These are phyloP conservation scores for Phtheirospermum japonicum DNA, from an alignment of 257 asterid species.

Conservation along the genomic window DNA sequence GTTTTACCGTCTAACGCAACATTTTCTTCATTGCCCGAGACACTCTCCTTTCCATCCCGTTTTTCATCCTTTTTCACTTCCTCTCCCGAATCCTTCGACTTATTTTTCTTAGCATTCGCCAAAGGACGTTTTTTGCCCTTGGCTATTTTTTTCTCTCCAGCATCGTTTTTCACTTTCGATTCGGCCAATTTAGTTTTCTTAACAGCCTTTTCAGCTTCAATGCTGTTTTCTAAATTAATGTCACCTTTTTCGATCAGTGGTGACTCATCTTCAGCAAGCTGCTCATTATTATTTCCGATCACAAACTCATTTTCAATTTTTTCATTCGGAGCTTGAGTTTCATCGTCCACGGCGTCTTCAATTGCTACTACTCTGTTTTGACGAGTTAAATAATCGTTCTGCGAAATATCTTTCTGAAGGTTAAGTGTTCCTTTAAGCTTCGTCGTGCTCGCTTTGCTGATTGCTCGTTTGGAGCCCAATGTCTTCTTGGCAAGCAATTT, in stretches of 20 bases:
- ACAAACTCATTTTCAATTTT: constrained; percentile 27
- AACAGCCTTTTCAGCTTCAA: constrained; percentile 33
- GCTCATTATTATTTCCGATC: constrained; percentile 22
- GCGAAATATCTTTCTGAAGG: constrained; percentile 32
- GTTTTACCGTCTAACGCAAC: constrained; percentile 26
- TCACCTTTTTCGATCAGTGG: background rate
- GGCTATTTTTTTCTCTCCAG: constrained; percentile 29
- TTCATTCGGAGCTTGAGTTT: constrained; percentile 46
- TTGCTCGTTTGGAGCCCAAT: constrained; percentile 45
- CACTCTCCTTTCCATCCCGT: constrained; percentile 32
- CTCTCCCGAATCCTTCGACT: constrained; percentile 27
- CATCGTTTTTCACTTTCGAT: constrained; percentile 31
- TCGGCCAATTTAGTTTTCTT: constrained; percentile 32
- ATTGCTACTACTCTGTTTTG: constrained; percentile 29
- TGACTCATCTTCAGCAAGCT: constrained; percentile 27
- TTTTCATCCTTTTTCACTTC: constrained; percentile 22
- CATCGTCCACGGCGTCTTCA: constrained; percentile 36
- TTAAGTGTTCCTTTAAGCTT: constrained; percentile 45
- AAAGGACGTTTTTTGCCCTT: constrained; percentile 45
- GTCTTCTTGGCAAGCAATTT: constrained; percentile 52
- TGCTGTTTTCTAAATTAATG: background rate
- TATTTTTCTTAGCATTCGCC: constrained; percentile 35
- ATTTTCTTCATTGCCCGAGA: constrained; percentile 27
- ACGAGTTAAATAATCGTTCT: constrained; percentile 25
- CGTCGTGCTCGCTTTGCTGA: constrained; percentile 34